Evolutionary conservation across 192 early-diverging fungal genomes (phyloP).

Genomic region (Backusella liffmaniae): DNA sequence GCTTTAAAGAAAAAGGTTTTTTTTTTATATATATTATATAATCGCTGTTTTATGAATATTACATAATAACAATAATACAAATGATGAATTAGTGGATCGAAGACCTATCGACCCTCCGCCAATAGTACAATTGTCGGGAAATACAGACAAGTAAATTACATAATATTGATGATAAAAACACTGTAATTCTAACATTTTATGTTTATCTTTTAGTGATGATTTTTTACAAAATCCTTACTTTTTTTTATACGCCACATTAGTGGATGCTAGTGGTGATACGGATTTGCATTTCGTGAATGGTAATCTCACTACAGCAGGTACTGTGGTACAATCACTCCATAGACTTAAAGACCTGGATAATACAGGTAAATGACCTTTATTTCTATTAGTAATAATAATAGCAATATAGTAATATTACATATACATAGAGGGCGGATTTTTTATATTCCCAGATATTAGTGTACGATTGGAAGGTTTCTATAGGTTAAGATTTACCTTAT

Average conservation of each 20-base stretch:
- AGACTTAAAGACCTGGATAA: slow-evolving; percentile 84
- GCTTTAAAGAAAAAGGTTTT: slow-evolving; percentile 88
- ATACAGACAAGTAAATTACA: neutral
- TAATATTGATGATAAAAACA: slow-evolving; percentile 12
- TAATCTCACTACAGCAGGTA: slow-evolving; percentile 88
- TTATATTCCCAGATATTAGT: slow-evolving; percentile 94
- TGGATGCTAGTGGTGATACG: slow-evolving; percentile 68
- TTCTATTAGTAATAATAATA: neutral
- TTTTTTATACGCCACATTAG: slow-evolving; percentile 92
- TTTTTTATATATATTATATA: neutral
- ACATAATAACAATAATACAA: neutral
- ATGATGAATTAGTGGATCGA: slow-evolving; percentile 56
- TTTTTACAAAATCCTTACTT: slow-evolving; percentile 84
- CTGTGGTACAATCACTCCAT: slow-evolving; percentile 90
- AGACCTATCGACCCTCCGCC: slow-evolving; percentile 82
- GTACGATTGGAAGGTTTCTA: slow-evolving; percentile 89
- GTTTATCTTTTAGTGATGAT: slow-evolving; percentile 2
- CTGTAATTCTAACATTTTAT: slow-evolving; percentile 2
- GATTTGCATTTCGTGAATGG: slow-evolving; percentile 88
- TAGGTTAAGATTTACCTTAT: slow-evolving; percentile 83
- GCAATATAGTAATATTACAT: neutral
- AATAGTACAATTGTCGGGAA: slow-evolving; percentile 51
- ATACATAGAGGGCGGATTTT: slow-evolving; percentile 77
- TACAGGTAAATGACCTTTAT: slow-evolving; percentile 32
- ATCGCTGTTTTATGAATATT: neutral